phyloP scores from a whole-genome alignment of 2,329 filamentous ascomycete genomes.

The Clonostachys rosea region DNA sequence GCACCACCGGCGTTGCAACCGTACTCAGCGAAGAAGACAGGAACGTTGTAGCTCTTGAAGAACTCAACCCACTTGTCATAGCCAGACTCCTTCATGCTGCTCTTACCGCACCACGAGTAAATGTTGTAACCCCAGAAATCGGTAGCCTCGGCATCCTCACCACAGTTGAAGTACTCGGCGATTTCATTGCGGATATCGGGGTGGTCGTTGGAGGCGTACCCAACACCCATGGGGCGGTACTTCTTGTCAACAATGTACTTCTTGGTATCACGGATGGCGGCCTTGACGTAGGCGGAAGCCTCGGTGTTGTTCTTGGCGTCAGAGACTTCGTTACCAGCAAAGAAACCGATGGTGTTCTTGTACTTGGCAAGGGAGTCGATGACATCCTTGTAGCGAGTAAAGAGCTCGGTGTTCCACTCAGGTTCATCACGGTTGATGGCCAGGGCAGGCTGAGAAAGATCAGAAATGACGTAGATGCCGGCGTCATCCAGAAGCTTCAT shows the following conservation, averaged over 20 bases:
- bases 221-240: constrained; percentile 80
- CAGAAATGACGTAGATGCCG: constrained; percentile 93
- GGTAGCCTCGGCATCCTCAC: constrained; percentile 58
- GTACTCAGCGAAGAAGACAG: constrained; percentile 98
- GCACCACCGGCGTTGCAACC: constrained; percentile 74
- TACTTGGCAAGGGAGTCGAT: constrained; percentile 79
- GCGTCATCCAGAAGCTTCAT: constrained; percentile 79
- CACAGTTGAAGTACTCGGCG: constrained; percentile 94
- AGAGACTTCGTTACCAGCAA: constrained; percentile 96
- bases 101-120: constrained; percentile 97
- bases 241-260: constrained; percentile 79
- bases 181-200: constrained; percentile 74
- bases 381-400: constrained; percentile 76
- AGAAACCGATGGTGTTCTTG: constrained; percentile 93
- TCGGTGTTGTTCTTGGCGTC: constrained; percentile 85
- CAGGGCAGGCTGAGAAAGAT: constrained; percentile 73
- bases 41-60: constrained; percentile 85
- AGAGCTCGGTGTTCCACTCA: constrained; percentile 74
- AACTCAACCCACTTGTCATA: constrained; percentile 81
- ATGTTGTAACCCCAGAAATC: constrained; percentile 99
- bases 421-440: constrained; percentile 85
- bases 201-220: constrained; percentile 96
- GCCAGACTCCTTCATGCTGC: constrained; percentile 69
- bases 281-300: constrained; percentile 94
- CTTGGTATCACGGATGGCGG: constrained; percentile 94